These are phyloP conservation scores for Secale cereale DNA, from an alignment of 176 grass and related monocot species.

Conservation along the genomic window DNA sequence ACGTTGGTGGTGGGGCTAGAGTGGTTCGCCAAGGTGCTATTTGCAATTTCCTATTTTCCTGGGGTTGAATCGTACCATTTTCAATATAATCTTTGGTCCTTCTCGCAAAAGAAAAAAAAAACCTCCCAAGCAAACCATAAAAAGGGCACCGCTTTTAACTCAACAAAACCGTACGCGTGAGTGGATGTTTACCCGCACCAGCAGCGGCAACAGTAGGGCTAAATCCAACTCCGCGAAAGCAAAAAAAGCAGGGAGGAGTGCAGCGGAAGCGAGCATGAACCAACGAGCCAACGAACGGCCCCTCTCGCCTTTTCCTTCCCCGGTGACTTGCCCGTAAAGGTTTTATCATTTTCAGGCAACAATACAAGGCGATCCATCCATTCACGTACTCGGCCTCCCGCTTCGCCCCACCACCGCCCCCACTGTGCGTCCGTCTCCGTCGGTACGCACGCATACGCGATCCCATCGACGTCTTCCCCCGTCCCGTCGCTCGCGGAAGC, in stretches of 20 bases:
- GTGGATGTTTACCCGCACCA: slow-evolving; percentile 21
- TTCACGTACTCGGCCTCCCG: too few species aligned
- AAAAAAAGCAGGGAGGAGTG: slow-evolving; percentile 21
- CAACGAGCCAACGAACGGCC: neutral
- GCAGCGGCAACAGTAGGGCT: slow-evolving; percentile 11
- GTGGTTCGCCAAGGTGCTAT: too few species aligned
- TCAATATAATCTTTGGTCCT: too few species aligned
- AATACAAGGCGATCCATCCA: neutral
- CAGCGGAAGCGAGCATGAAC: slow-evolving; percentile 32
- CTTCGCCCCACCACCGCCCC: slow-evolving; percentile 19
- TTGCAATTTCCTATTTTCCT: too few species aligned
- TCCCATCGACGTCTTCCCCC: neutral
- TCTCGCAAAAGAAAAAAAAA: neutral
- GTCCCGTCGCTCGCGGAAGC: neutral
- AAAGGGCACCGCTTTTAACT: neutral
- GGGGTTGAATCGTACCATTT: too few species aligned
- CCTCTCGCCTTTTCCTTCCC: neutral
- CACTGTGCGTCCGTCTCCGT: neutral
- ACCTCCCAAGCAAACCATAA: neutral
- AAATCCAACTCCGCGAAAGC: neutral
- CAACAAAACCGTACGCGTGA: slow-evolving; percentile 4
- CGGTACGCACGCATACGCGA: neutral
- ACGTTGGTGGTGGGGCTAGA: too few species aligned
- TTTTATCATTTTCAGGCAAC: slow-evolving; percentile 29
- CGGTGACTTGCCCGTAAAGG: slow-evolving; percentile 37